These are phyloP conservation scores for Chlamydomonas sp. DNA, from an alignment of 139 green algal species.

Conservation along the genomic window DNA sequence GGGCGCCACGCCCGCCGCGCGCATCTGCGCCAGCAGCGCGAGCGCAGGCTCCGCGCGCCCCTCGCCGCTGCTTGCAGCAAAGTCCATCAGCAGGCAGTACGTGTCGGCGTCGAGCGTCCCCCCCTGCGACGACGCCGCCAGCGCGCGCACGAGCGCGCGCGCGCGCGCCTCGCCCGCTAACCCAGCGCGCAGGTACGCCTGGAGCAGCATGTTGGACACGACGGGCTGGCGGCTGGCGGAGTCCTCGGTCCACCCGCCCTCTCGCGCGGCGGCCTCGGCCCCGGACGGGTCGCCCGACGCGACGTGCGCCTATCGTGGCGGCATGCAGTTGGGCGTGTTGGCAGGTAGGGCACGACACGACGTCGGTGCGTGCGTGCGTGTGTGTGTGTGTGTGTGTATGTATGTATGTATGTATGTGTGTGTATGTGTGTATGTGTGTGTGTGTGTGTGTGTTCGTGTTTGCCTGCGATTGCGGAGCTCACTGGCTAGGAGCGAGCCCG, in stretches of 20 bases:
- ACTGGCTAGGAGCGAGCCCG: no score
- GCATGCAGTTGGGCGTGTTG: no score
- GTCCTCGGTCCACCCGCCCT: neutral
- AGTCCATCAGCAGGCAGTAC: conserved; percentile 46
- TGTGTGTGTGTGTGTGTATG: no score
- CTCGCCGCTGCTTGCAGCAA: conserved; percentile 22
- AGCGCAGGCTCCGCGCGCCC: conserved; percentile 19
- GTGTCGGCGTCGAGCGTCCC: conserved; percentile 16
- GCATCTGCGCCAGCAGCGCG: conserved; percentile 34
- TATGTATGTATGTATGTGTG: no score
- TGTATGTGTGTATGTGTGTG: no score
- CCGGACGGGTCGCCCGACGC: conserved; percentile 3
- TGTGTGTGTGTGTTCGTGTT: no score
- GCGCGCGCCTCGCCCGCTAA: no score
- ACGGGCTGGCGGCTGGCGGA: neutral
- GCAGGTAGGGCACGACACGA: no score
- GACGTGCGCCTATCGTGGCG: no score
- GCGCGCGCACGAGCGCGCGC: conserved; percentile 3
- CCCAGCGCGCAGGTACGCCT: conserved; percentile 4
- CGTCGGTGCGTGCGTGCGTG: no score
- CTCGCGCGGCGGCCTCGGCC: neutral
- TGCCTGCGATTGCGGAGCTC: no score
- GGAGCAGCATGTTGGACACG: conserved; percentile 28
- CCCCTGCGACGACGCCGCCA: neutral
- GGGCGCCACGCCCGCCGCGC: conserved; percentile 20